Evolutionary conservation across 108 stramenopile genomes (phyloP).

Genomic region (Fistulifera pelliculosa): DNA sequence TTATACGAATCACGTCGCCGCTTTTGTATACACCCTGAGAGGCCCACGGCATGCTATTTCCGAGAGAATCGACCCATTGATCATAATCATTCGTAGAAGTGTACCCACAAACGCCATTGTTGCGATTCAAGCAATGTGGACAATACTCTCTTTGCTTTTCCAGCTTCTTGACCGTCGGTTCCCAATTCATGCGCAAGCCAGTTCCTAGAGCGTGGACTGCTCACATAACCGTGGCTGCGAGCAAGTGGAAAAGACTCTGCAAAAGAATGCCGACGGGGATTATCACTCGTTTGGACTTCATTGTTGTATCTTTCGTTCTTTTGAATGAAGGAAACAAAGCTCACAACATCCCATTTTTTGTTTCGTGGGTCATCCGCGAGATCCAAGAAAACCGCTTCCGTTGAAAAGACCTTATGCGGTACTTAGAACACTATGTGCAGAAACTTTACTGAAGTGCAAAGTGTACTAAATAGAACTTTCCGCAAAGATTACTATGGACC

Average conservation of each 20-base stretch:
- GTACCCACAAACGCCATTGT: constrained; percentile 1
- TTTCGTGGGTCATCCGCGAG: too few relatives aligned
- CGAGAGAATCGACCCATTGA: constrained; percentile 24
- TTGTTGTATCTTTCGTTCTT: too few relatives aligned
- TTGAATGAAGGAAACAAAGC: too few relatives aligned
- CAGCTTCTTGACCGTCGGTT: constrained; percentile 1
- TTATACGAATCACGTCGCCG: constrained; percentile 33
- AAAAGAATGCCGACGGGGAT: neutral
- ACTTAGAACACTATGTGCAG: too few relatives aligned
- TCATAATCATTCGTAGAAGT: constrained; percentile 23
- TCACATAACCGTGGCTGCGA: constrained; percentile 2
- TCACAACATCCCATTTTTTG: too few relatives aligned
- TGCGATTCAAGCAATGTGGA: constrained; percentile 17
- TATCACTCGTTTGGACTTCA: too few relatives aligned
- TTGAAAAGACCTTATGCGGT: too few relatives aligned
- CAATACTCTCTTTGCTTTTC: constrained; percentile 11
- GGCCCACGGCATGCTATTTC: constrained; percentile 25
- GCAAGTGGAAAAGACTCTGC: neutral
- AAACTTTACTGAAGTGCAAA: too few relatives aligned
- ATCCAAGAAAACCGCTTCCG: too few relatives aligned
- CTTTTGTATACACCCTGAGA: constrained; percentile 29
- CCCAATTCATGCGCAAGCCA: neutral
- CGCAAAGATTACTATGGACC: too few relatives aligned
- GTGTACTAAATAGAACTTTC: too few relatives aligned
- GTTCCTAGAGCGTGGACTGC: constrained; percentile 4